A percentile compares a stretch with the other conserved stretches of the same genome.
Evolutionary conservation across 768 basidiomycete genomes (phyloP).

Genomic region (Russula griseocarnosa): DNA sequence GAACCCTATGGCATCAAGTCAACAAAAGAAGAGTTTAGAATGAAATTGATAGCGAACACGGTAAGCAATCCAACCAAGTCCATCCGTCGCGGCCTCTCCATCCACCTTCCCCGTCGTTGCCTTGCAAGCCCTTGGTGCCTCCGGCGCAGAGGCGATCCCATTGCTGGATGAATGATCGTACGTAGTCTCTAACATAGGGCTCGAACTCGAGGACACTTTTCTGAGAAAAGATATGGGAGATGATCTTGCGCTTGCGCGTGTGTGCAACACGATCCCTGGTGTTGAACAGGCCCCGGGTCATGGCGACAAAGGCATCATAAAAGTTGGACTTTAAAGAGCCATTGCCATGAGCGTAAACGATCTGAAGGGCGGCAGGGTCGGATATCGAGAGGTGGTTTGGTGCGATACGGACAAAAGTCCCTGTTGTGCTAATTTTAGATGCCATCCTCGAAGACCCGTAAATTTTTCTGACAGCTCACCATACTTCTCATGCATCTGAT

Average conservation of each 20-base stretch:
- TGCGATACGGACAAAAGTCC: conserved; percentile 42
- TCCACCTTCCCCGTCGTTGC: conserved; percentile 51
- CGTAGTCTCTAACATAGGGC: conserved; percentile 63
- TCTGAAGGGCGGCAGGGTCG: conserved; percentile 41
- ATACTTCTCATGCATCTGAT: conserved; percentile 41
- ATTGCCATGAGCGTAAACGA: conserved; percentile 44
- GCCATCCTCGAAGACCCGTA: not conserved
- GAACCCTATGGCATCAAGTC: conserved; percentile 38
- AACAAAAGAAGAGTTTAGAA: conserved; percentile 10
- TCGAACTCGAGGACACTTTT: conserved; percentile 87
- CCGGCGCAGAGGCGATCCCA: conserved; percentile 64
- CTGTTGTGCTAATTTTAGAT: conserved; percentile 26
- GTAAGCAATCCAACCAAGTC: conserved; percentile 71
- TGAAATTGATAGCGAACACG: conserved; percentile 46
- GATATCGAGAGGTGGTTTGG: conserved; percentile 48
- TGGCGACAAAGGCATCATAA: conserved; percentile 41
- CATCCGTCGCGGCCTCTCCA: conserved; percentile 59
- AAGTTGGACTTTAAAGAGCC: conserved; percentile 44
- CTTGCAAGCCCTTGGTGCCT: conserved; percentile 49
- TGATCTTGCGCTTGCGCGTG: conserved; percentile 84
- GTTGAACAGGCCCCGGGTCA: conserved; percentile 63
- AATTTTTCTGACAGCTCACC: conserved; percentile 32
- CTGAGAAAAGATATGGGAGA: conserved; percentile 79
- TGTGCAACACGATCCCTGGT: conserved; percentile 71
- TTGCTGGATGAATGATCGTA: conserved; percentile 54